Evolutionary conservation across 768 basidiomycete genomes (phyloP).

Genomic region (Russula earlei): DNA sequence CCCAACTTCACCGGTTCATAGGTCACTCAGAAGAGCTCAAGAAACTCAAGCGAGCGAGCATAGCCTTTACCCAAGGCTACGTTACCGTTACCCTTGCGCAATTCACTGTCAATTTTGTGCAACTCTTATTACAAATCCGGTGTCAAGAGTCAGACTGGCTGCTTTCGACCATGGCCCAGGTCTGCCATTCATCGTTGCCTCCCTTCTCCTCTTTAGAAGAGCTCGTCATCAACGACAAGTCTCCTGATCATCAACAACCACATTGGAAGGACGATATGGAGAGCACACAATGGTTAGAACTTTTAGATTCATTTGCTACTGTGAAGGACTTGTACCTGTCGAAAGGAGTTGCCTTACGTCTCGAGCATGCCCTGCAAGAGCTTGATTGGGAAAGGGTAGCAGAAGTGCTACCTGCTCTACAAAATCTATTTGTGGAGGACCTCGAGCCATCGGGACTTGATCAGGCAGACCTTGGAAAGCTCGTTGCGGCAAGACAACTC

Average conservation of each 20-base stretch:
- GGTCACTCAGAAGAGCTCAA: neutral
- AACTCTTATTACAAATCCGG: too few species aligned
- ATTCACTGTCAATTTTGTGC: neutral
- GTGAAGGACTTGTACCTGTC: neutral
- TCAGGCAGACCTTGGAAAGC: neutral
- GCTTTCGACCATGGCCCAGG: neutral
- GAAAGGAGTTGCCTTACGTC: neutral
- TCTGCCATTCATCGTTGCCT: neutral
- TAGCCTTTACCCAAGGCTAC: neutral
- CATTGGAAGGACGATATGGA: too few species aligned
- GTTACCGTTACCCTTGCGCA: neutral
- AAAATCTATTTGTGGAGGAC: neutral
- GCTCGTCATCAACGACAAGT: neutral
- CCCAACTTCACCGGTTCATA: neutral
- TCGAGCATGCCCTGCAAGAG: neutral
- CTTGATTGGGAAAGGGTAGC: neutral
- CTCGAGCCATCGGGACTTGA: neutral
- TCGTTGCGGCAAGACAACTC: neutral
- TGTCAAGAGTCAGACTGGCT: neutral
- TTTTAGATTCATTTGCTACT: neutral
- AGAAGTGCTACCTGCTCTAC: neutral
- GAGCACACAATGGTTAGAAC: neutral
- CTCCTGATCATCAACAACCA: too few species aligned
- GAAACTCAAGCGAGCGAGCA: neutral
- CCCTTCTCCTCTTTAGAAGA: neutral